Evolutionary conservation across 352 stramenopile genomes (phyloP), one percentile per base, ranked within the genome.

Genomic region (Phytophthora citricola): DNA sequence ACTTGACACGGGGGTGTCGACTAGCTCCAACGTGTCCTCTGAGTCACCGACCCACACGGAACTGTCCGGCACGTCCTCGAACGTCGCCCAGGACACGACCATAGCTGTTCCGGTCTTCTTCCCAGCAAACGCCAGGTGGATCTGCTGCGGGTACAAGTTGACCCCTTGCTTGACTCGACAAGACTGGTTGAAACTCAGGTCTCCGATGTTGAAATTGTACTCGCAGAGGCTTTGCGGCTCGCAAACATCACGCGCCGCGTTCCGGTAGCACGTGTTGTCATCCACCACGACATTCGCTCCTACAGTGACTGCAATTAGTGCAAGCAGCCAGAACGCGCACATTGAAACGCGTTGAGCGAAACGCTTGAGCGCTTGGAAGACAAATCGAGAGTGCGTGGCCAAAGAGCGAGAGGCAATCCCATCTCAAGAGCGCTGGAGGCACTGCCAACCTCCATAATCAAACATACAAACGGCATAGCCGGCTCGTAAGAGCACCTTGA

Each of bases 11-110:
- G 40, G 27, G 15, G 65, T 63, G n/a, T 70, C 55, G 1, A 68
- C 46, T 8, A 62, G 24, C 8, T 51, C 46, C 15, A 87, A 51
- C 10, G 39, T 66, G 10, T 74, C 45, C 8, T 66, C 47, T 0
- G 78, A 73, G 1, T 54, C 46, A 26, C 77, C 78, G 22, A 89
- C 44, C 83, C 83, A 91, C 12, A 90, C 67, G 2, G 56, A 55
- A 22, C 58, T 78, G 64, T 89, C 77, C 0, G 45, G 43, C 32
- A 87, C 71, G 0, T 71, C 26, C 12, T 76, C 68, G 48, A 77
- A 87, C 2, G 80, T 89, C 5, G 78, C 75, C 82, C 82, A 91
- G 15, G 82, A 91, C 22, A 89, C 49, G 1, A 73, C 80, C 81
- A 91, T 91, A 10, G 46, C 73, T 4, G 81, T 87, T 15, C 81